Evolutionary conservation across 108 stramenopile genomes (phyloP).

Genomic region (Skeletonema grethae): DNA sequence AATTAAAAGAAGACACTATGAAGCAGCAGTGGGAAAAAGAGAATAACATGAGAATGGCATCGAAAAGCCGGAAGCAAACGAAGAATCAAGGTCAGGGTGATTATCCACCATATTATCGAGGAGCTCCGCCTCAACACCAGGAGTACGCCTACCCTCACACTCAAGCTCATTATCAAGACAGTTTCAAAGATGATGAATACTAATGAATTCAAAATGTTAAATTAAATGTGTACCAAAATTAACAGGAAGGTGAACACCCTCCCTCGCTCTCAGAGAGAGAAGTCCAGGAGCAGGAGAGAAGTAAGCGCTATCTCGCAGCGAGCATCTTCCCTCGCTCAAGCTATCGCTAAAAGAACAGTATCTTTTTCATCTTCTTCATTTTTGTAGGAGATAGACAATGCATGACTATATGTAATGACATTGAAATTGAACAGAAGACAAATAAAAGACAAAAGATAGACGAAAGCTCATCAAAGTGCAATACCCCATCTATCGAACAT

Average conservation of each 20-base stretch:
- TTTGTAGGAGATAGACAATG: too few species aligned
- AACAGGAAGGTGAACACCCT: too few species aligned
- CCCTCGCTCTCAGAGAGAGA: too few species aligned
- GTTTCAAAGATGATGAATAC: neutral
- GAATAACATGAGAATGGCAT: neutral
- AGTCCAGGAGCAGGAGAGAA: too few species aligned
- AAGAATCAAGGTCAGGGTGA: neutral
- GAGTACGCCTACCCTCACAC: neutral
- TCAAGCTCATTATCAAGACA: neutral
- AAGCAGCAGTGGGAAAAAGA: neutral
- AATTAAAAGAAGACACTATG: neutral
- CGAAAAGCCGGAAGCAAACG: neutral
- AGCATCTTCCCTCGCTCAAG: too few species aligned
- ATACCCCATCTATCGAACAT: neutral
- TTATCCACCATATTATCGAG: slow-evolving; percentile 2
- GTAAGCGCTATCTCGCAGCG: too few species aligned
- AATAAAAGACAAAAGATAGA: too few species aligned
- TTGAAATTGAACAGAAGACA: too few species aligned
- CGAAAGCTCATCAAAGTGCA: too few species aligned
- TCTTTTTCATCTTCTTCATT: too few species aligned
- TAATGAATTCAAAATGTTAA: neutral
- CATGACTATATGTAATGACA: too few species aligned
- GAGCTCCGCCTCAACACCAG: neutral
- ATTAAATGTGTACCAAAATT: neutral
- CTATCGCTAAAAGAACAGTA: too few species aligned